These are phyloP conservation scores for Xylaria sp. DNA, from an alignment of 2,329 filamentous ascomycete genomes.

Conservation along the genomic window DNA sequence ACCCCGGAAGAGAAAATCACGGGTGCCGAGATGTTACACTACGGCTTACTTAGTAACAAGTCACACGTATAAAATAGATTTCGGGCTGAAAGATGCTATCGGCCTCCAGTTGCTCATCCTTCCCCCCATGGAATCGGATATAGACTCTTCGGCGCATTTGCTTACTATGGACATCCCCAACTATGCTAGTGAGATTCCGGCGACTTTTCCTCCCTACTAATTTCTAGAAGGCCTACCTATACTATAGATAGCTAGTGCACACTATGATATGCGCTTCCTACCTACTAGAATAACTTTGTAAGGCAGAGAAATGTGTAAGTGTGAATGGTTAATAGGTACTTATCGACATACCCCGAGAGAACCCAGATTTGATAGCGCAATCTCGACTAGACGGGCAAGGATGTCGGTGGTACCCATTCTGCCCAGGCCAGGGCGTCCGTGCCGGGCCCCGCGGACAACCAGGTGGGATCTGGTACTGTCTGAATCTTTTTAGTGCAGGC, in stretches of 20 bases:
- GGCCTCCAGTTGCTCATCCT: background rate
- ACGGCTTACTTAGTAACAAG: background rate
- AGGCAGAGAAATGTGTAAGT: background rate
- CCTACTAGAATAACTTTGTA: background rate
- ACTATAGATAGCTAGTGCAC: constrained; percentile 2
- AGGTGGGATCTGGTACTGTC: constrained; percentile 22
- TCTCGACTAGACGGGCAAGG: constrained; percentile 14
- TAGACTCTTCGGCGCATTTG: constrained; percentile 13
- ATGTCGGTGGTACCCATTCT: background rate
- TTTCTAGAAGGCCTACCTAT: constrained; percentile 18
- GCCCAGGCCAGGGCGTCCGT: constrained; percentile 3
- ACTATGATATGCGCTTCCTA: background rate
- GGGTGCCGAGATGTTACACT: constrained; percentile 7
- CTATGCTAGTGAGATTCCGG: constrained; percentile 26
- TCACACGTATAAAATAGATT: background rate
- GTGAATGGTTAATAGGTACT: background rate
- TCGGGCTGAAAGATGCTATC: constrained; percentile 13
- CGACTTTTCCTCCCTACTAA: constrained; percentile 4
- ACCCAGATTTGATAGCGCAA: constrained; percentile 20
- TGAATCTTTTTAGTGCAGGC: constrained; percentile 15
- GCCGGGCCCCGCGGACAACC: constrained; percentile 33
- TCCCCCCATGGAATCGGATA: background rate
- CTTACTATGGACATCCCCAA: constrained; percentile 33
- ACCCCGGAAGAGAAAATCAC: constrained; percentile 16
- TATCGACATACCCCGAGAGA: background rate